Percentiles rank a stretch among this genome's conserved stretches.
These are phyloP conservation scores for Mortierella sp. DNA, from an alignment of 371 early-diverging fungal species.

Conservation along the genomic window DNA sequence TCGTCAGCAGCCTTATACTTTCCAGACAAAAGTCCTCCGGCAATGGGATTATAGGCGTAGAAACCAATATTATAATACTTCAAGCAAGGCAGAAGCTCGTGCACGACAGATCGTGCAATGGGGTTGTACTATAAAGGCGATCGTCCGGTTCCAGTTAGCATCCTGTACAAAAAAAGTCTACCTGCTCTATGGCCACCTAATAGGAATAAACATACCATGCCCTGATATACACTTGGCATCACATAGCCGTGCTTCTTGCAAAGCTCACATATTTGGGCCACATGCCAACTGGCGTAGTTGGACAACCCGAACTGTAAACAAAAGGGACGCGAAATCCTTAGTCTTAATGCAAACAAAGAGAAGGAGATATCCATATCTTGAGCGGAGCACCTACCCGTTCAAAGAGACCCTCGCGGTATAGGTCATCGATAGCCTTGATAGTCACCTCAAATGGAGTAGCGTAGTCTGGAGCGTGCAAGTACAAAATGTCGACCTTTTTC, in stretches of 20 bases:
- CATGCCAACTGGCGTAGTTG: conserved; percentile 61
- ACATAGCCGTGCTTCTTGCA: conserved; percentile 57
- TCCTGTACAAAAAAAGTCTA: not conserved
- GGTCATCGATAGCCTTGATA: conserved; percentile 54
- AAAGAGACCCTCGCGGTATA: conserved; percentile 59
- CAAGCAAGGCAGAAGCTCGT: conserved; percentile 16
- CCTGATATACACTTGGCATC: conserved; percentile 62
- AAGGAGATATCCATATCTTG: not conserved
- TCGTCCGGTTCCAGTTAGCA: too few relatives aligned
- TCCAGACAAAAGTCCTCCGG: not conserved
- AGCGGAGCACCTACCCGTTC: conserved; percentile 26
- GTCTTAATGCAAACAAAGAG: not conserved
- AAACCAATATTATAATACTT: conserved; percentile 30
- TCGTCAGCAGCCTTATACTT: conserved; percentile 2
- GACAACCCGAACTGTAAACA: conserved; percentile 54
- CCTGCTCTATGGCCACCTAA: too few relatives aligned
- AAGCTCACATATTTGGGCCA: conserved; percentile 57
- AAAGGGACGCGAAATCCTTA: conserved; percentile 2
- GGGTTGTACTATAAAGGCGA: conserved; percentile 56
- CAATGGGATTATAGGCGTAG: conserved; percentile 69
- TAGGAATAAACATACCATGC: conserved; percentile 53
- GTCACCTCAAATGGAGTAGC: conserved; percentile 58
- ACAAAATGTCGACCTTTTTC: conserved; percentile 59
- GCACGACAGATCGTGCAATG: conserved; percentile 56
- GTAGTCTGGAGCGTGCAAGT: conserved; percentile 63